These are phyloP conservation scores for Trichoderma sp. DNA, from an alignment of 2,329 filamentous ascomycete genomes.

Conservation along the genomic window DNA sequence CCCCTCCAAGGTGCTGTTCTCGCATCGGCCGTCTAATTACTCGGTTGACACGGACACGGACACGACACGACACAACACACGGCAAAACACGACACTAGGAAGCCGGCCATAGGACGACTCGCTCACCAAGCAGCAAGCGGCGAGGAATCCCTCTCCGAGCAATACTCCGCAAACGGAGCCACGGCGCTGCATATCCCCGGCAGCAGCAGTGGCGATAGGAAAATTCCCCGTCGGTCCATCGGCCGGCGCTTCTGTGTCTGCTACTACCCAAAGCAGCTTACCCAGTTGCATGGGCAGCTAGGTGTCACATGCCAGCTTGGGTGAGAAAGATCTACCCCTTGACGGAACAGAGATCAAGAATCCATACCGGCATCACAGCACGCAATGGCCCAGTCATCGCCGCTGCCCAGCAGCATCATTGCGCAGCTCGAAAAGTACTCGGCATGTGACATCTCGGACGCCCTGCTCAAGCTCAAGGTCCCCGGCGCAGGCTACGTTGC, in stretches of 20 bases:
- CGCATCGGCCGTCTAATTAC: conserved; percentile 13
- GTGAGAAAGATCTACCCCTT: conserved; percentile 4
- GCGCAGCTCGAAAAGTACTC: conserved; percentile 44
- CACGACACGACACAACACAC: neutral
- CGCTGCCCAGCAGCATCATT: conserved; percentile 31
- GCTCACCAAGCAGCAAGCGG: neutral
- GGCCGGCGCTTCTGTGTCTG: neutral
- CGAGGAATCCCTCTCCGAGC: neutral
- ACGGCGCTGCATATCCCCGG: conserved; percentile 4
- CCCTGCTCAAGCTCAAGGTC: conserved; percentile 68
- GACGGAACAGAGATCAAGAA: neutral
- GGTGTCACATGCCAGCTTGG: conserved; percentile 9
- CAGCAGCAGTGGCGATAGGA: conserved; percentile 2
- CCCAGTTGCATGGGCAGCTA: neutral
- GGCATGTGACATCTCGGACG: conserved; percentile 68
- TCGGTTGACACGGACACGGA: conserved; percentile 1
- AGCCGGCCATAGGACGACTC: neutral
- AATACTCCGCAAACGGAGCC: conserved; percentile 3
- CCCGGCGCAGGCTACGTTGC: conserved; percentile 67
- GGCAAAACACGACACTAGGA: neutral
- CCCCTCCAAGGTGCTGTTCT: neutral
- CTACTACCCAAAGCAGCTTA: too few relatives aligned
- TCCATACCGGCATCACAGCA: neutral
- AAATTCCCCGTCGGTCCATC: conserved; percentile 2
- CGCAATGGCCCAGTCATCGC: conserved; percentile 21